Conservation (phyloP, 2,329 filamentous ascomycete genomes). For the Dendrostoma leiphaemia region DNA sequence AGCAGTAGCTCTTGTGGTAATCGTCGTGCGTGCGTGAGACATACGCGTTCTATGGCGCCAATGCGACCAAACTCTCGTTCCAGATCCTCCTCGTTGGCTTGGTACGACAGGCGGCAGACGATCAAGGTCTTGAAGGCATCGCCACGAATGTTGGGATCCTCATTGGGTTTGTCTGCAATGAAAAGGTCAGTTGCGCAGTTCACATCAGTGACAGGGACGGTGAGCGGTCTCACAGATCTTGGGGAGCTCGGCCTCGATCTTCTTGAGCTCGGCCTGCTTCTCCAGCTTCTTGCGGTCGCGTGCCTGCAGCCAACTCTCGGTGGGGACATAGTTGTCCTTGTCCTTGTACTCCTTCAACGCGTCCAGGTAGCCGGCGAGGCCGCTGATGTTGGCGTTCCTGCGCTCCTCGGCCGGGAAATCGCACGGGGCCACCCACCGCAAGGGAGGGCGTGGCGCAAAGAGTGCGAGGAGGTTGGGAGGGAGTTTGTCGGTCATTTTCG, state of each 20-base stretch:
- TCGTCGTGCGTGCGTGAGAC: conserved; percentile 26
- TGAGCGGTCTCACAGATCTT: conserved; percentile 53
- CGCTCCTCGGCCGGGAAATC: conserved; percentile 83
- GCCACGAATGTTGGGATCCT: conserved; percentile 86
- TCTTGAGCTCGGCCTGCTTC: conserved; percentile 68
- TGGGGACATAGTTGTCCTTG: conserved; percentile 72
- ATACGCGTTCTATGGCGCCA: conserved; percentile 87
- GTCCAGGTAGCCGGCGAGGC: conserved; percentile 72
- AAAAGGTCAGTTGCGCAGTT: conserved; percentile 21
- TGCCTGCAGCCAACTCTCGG: conserved; percentile 89
- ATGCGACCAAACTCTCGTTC: conserved; percentile 92
- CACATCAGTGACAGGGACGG: not conserved
- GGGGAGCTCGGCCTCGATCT: conserved; percentile 61
- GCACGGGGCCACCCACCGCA: conserved; percentile 82
- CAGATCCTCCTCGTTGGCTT: conserved; percentile 83
- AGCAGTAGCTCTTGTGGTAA: not conserved
- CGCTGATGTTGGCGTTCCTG: conserved; percentile 69
- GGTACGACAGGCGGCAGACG: conserved; percentile 85
- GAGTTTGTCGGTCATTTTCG: conserved; percentile 96
- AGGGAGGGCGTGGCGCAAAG: conserved; percentile 88
- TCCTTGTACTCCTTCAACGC: conserved; percentile 76
- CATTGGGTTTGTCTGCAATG: conserved; percentile 69
- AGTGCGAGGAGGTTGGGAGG: conserved; percentile 89
- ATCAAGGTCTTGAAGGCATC: conserved; percentile 96
- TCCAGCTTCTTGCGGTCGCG: conserved; percentile 82